A percentile compares a stretch with the other conserved stretches of the same genome.
Evolutionary conservation across 1,139 yeast genomes (phyloP).

Genomic region (Saccharomyces hybrid): DNA sequence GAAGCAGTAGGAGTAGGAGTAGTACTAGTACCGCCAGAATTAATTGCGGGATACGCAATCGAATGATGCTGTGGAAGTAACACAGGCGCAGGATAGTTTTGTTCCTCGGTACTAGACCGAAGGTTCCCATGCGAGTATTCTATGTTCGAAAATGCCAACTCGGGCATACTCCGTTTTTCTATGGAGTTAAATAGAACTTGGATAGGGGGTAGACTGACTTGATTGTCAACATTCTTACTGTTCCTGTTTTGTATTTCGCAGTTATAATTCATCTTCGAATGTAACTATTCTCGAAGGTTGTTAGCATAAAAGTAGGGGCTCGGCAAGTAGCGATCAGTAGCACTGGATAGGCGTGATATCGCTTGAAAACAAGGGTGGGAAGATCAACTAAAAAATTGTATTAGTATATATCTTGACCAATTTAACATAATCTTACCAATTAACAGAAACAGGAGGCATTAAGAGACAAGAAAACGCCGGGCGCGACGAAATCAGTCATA

Average conservation of each 20-base stretch:
- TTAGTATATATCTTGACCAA: background rate
- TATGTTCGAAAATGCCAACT: background rate
- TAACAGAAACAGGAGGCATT: background rate
- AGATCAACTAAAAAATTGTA: background rate
- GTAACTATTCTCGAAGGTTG: background rate
- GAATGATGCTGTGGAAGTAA: background rate
- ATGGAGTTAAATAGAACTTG: background rate
- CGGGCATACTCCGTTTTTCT: background rate
- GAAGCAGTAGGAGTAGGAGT: background rate
- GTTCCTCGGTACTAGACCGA: background rate
- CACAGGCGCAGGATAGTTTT: background rate
- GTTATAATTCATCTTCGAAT: background rate
- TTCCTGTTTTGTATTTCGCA: background rate
- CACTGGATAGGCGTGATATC: background rate
- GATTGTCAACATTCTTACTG: background rate
- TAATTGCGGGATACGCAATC: background rate
- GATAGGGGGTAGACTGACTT: background rate
- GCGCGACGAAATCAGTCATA: background rate
- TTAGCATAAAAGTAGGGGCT: background rate
- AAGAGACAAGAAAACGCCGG: background rate
- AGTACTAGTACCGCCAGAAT: background rate
- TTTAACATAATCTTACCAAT: background rate
- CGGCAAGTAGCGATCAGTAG: background rate
- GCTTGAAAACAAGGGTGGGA: background rate
- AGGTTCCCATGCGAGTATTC: background rate